These are phyloP conservation scores for Collybiopsis luxurians DNA, from an alignment of 768 basidiomycete genomes.

Conservation along the genomic window DNA sequence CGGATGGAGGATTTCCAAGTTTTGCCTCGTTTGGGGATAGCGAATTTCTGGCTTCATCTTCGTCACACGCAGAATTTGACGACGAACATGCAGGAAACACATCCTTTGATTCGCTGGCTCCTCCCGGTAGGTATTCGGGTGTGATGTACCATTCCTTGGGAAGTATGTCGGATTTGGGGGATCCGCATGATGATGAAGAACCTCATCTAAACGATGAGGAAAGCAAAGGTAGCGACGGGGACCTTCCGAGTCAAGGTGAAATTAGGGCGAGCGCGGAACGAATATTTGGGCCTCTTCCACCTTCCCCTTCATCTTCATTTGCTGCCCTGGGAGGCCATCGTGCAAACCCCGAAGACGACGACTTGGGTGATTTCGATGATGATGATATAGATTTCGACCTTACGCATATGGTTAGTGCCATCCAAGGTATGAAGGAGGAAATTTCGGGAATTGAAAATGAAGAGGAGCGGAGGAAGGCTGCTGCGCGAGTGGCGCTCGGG, in stretches of 20 bases:
- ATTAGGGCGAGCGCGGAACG: conserved; percentile 44
- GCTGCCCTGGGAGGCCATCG: background rate
- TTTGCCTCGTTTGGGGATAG: conserved; percentile 1
- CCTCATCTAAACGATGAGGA: conserved; percentile 9
- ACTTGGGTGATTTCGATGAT: conserved; percentile 28
- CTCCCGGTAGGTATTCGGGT: conserved; percentile 13
- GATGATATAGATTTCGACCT: conserved; percentile 58
- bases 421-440: conserved; percentile 73
- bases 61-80: background rate
- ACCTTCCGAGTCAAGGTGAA: conserved; percentile 46
- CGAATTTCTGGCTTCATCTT: background rate
- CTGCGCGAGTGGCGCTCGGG: conserved; percentile 70
- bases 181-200: conserved; percentile 30
- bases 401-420: conserved; percentile 51
- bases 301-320: background rate
- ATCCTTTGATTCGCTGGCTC: conserved; percentile 16
- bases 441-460: conserved; percentile 66
- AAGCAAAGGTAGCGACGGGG: conserved; percentile 28
- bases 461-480: conserved; percentile 61
- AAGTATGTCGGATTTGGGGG: conserved; percentile 59
- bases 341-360: background rate
- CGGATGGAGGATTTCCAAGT: background rate
- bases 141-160: conserved; percentile 50
- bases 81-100: conserved; percentile 17
- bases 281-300: conserved; percentile 44